phyloP scores from a whole-genome alignment of 208 protist species.

The Phytomonas sp. region DNA sequence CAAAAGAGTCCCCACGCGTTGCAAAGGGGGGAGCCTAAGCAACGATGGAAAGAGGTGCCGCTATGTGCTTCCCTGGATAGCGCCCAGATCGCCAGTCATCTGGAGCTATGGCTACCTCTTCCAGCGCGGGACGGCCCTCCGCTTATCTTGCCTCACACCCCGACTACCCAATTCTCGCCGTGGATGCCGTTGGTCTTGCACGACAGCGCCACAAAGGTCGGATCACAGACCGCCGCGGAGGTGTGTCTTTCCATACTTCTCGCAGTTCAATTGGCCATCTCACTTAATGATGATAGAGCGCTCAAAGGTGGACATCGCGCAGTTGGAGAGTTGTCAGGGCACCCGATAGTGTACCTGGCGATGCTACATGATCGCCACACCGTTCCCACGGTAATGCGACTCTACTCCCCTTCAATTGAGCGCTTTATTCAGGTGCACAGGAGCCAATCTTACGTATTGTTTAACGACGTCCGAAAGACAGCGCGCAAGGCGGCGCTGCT shows the following conservation, averaged over 20 bases:
- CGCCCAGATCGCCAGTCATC: background rate
- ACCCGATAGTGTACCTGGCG: slow-evolving; percentile 19
- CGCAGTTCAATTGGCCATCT: background rate
- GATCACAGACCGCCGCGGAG: background rate
- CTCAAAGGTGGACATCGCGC: background rate
- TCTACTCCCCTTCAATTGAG: slow-evolving; percentile 31
- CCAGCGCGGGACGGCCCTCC: slow-evolving; percentile 27
- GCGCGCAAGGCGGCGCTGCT: slow-evolving; percentile 15
- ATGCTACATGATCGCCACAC: slow-evolving; percentile 14
- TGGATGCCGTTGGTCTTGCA: background rate
- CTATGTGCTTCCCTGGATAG: background rate
- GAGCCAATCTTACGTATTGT: slow-evolving; percentile 19
- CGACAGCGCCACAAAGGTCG: background rate
- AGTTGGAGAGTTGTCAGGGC: background rate
- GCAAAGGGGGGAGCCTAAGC: background rate
- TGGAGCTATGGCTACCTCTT: slow-evolving; percentile 51
- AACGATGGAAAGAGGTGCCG: background rate
- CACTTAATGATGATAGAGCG: background rate
- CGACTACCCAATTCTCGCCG: background rate
- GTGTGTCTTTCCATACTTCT: slow-evolving; percentile 1
- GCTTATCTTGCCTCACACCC: slow-evolving; percentile 28
- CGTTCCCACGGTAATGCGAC: slow-evolving; percentile 17
- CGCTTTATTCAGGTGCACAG: slow-evolving; percentile 24
- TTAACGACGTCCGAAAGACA: background rate
- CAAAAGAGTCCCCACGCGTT: background rate